Conservation (phyloP, 352 stramenopile genomes). For the Pseudoperonospora humuli region DNA sequence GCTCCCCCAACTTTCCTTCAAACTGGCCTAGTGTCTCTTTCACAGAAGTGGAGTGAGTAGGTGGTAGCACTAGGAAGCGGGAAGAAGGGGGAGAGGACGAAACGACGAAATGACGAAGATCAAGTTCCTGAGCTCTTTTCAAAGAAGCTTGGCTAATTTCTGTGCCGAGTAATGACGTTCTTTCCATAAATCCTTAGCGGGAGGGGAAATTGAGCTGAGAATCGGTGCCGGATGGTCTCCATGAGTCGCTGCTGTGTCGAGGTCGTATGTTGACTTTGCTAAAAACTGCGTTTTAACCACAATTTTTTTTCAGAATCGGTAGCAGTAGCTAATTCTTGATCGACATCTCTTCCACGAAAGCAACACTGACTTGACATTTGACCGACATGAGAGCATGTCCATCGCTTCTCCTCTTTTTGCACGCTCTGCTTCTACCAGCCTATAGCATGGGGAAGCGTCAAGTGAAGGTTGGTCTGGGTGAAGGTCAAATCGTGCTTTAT, state of each 20-base stretch:
- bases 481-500: slow-evolving; percentile 38
- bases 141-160: slow-evolving; percentile 5
- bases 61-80: slow-evolving; percentile 7
- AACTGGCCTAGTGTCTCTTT: slow-evolving; percentile 11
- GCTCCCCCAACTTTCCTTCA: slow-evolving; percentile 42
- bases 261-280: too few relatives aligned
- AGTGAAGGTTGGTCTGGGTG: slow-evolving; percentile 18
- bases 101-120: slow-evolving; percentile 21
- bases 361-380: not conserved
- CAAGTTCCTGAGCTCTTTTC: slow-evolving; percentile 12
- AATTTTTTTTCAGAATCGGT: slow-evolving; percentile 15
- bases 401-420: slow-evolving; percentile 3
- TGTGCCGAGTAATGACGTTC: slow-evolving; percentile 62
- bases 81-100: slow-evolving; percentile 24
- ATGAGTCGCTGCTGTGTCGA: slow-evolving; percentile 23
- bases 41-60: not conserved
- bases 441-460: slow-evolving; percentile 7
- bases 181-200: slow-evolving; percentile 62
- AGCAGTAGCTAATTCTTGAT: slow-evolving; percentile 10
- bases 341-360: slow-evolving; percentile 3
- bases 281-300: too few relatives aligned
- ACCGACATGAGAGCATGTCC: slow-evolving; percentile 1
- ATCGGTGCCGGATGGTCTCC: slow-evolving; percentile 16
- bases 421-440: slow-evolving; percentile 2
- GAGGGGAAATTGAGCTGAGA: slow-evolving; percentile 70